Percentiles rank a stretch among this genome's conserved stretches.
These are phyloP conservation scores for Podaxis rugospora DNA, from an alignment of 768 basidiomycete genomes.

Conservation along the genomic window DNA sequence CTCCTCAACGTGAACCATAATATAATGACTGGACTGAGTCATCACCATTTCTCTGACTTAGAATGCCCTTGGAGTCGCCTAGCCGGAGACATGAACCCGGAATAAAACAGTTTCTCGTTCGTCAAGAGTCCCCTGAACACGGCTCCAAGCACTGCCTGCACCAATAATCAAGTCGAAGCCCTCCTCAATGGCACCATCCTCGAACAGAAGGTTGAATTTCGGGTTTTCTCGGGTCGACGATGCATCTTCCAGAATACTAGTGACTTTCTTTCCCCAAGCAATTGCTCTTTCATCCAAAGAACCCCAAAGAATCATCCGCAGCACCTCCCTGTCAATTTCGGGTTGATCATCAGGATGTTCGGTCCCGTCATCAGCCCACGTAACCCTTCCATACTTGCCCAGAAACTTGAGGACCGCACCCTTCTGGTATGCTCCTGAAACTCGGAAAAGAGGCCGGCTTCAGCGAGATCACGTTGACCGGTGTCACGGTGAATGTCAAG, in stretches of 20 bases:
- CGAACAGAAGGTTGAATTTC: conserved; percentile 12
- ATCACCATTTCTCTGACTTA: no score
- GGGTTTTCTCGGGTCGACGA: not conserved
- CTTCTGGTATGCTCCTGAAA: conserved; percentile 18
- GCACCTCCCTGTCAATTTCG: conserved; percentile 22
- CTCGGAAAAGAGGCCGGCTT: conserved; percentile 20
- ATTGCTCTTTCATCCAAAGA: conserved; percentile 17
- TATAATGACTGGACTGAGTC: no score
- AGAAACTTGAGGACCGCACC: conserved; percentile 15
- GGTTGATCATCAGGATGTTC: conserved; percentile 14
- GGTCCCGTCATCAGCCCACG: conserved; percentile 7
- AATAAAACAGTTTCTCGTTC: conserved; percentile 24
- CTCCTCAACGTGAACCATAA: conserved; percentile 1
- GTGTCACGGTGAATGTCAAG: conserved; percentile 23
- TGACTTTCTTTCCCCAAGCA: conserved; percentile 19
- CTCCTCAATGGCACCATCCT: conserved; percentile 12
- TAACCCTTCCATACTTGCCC: conserved; percentile 12
- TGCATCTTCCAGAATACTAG: conserved; percentile 1
- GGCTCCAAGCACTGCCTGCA: conserved; percentile 33
- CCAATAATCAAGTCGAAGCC: conserved; percentile 21
- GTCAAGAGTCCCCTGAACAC: conserved; percentile 30
- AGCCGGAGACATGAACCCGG: conserved; percentile 10
- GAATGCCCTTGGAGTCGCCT: no score
- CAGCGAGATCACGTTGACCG: conserved; percentile 20
- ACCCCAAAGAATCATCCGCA: conserved; percentile 22